These are phyloP conservation scores for Chalaropsis thielavioides DNA, from an alignment of 2,329 filamentous ascomycete genomes.

Conservation along the genomic window DNA sequence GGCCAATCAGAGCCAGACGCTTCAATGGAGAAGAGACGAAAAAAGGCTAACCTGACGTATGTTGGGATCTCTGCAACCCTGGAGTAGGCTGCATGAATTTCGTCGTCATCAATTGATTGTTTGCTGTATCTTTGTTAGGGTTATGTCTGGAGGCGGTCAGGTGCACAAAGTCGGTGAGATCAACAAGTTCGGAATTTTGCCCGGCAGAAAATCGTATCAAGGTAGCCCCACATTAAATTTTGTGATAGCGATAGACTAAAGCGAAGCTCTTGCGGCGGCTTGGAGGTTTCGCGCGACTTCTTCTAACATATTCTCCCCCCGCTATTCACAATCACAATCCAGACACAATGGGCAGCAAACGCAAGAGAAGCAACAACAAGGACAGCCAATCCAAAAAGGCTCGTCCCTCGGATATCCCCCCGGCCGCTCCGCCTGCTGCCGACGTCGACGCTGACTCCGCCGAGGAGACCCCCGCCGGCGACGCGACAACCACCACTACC, in stretches of 20 bases:
- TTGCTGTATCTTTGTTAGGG: too few relatives aligned
- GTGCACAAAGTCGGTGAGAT: background rate
- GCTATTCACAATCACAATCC: background rate
- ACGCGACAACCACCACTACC: slow-evolving; percentile 9
- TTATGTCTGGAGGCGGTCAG: background rate
- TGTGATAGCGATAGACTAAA: background rate
- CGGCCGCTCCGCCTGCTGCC: background rate
- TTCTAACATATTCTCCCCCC: background rate
- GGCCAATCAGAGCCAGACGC: background rate
- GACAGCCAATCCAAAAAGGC: slow-evolving; percentile 10
- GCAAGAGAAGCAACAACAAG: slow-evolving; percentile 16
- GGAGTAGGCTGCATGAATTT: too few relatives aligned
- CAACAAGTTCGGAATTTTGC: background rate
- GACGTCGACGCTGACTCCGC: background rate
- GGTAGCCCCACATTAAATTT: slow-evolving; percentile 13
- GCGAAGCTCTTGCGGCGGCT: too few relatives aligned
- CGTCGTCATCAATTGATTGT: background rate
- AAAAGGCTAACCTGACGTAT: background rate
- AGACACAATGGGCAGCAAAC: slow-evolving; percentile 16
- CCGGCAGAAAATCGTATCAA: background rate
- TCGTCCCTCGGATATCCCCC: slow-evolving; percentile 12
- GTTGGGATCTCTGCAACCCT: background rate
- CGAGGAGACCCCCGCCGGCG: slow-evolving; percentile 1
- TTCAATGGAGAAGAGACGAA: background rate
- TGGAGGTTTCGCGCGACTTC: background rate